Percentiles rank a stretch among this genome's conserved stretches.
phyloP scores from a whole-genome alignment of 805 yeast genomes.

The Debaryomyces maramus region DNA sequence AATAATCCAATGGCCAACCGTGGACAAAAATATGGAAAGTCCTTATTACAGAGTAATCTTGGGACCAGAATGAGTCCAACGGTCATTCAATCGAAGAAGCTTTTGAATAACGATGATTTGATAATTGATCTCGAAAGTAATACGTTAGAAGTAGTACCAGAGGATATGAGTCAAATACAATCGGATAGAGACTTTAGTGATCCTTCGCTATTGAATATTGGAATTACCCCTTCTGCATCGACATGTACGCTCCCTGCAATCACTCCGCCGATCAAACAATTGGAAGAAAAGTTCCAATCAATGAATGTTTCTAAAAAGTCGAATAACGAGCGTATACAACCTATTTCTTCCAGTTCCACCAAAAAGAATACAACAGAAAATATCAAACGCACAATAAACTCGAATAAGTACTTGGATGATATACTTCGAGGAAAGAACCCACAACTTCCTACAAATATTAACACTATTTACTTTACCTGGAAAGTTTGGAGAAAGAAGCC shows the following conservation, averaged over 20 bases:
- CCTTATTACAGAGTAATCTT: conserved; percentile 7
- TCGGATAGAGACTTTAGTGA: conserved; percentile 1
- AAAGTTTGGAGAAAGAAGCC: conserved; percentile 88
- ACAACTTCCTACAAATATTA: conserved; percentile 34
- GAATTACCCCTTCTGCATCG: conserved; percentile 30
- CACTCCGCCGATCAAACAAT: conserved; percentile 22
- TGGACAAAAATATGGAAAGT: background rate
- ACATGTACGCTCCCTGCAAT: conserved; percentile 20
- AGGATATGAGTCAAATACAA: background rate
- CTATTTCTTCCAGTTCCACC: background rate
- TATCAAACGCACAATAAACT: conserved; percentile 6
- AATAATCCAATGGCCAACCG: conserved; percentile 1
- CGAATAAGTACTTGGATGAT: conserved; percentile 30
- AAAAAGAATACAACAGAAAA: background rate
- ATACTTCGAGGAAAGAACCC: conserved; percentile 28
- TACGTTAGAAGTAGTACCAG: conserved; percentile 21
- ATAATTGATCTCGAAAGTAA: conserved; percentile 13
- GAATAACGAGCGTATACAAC: background rate
- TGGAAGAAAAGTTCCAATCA: conserved; percentile 18
- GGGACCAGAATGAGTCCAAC: conserved; percentile 3
- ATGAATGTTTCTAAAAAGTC: conserved; percentile 1
- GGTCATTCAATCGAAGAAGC: conserved; percentile 1
- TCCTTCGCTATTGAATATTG: conserved; percentile 17
- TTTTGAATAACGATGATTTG: conserved; percentile 12
- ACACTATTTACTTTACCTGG: conserved; percentile 75